Evolutionary conservation across 106 monocot genomes (phyloP).

Genomic region (Dioscorea alata): DNA sequence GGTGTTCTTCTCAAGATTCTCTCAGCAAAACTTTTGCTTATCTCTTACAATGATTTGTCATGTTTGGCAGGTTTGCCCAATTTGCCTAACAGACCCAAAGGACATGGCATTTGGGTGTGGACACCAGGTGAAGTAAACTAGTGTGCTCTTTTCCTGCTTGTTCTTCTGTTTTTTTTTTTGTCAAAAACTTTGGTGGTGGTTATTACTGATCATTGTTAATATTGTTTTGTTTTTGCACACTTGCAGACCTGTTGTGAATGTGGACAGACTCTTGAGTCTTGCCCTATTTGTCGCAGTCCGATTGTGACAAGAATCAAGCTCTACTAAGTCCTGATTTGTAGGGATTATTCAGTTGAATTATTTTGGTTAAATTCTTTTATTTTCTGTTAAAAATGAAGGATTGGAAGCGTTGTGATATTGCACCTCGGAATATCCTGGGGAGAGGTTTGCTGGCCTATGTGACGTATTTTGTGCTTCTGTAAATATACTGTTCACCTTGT

Average conservation of each 20-base stretch:
- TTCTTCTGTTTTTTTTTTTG: not conserved
- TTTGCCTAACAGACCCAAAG: slow-evolving; percentile 66
- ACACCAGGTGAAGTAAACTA: slow-evolving; percentile 58
- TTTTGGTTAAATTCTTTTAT: too few species aligned
- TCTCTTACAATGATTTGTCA: not conserved
- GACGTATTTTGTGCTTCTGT: not conserved
- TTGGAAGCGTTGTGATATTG: too few species aligned
- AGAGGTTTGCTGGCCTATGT: not conserved
- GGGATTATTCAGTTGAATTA: too few species aligned
- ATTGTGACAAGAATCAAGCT: slow-evolving; percentile 52
- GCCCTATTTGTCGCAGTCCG: slow-evolving; percentile 49
- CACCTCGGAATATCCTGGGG: too few species aligned
- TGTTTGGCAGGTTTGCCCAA: slow-evolving; percentile 62
- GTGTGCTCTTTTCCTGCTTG: not conserved
- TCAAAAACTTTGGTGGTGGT: not conserved
- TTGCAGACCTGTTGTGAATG: slow-evolving; percentile 53
- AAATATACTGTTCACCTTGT: not conserved
- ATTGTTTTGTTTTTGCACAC: not conserved
- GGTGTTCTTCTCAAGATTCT: not conserved
- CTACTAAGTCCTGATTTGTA: slow-evolving; percentile 13
- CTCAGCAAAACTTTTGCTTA: not conserved
- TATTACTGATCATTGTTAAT: not conserved
- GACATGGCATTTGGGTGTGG: slow-evolving; percentile 95
- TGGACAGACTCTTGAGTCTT: slow-evolving; percentile 33
- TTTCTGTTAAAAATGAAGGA: too few species aligned